phyloP scores from a whole-genome alignment of 2,329 filamentous ascomycete species.

The Pseudomassariella vexata region DNA sequence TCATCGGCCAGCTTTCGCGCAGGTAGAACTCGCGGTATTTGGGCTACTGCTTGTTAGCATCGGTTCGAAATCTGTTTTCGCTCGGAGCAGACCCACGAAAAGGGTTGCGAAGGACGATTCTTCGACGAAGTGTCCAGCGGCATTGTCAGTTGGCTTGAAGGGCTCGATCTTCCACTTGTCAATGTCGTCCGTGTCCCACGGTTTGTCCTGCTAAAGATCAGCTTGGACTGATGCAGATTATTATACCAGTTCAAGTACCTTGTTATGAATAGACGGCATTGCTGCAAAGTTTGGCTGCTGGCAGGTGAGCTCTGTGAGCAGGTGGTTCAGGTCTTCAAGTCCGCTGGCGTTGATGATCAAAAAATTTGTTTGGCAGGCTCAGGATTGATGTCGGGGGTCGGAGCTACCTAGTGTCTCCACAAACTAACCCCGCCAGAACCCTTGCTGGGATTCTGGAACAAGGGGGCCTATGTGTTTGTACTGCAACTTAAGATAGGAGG shows the following conservation, averaged over 20 bases:
- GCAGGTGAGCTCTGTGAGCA: neutral
- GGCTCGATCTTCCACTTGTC: conserved; percentile 81
- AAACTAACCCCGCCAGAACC: too few species aligned
- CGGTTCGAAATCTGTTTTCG: conserved; percentile 5
- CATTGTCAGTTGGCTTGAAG: conserved; percentile 63
- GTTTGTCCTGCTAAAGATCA: conserved; percentile 83
- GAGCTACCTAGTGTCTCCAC: too few species aligned
- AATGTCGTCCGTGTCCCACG: conserved; percentile 94
- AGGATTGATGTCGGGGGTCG: too few species aligned
- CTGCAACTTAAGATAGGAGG: too few species aligned
- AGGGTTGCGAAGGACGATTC: conserved; percentile 73
- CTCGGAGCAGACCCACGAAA: conserved; percentile 2
- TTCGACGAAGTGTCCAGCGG: conserved; percentile 79
- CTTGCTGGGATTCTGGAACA: too few species aligned
- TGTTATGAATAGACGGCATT: conserved; percentile 8
- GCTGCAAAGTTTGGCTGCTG: neutral
- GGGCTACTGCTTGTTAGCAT: conserved; percentile 64
- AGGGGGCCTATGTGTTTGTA: too few species aligned
- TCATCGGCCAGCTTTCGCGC: conserved; percentile 79
- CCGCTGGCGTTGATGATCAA: too few species aligned
- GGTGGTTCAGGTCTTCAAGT: too few species aligned
- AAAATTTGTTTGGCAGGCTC: too few species aligned
- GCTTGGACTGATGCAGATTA: conserved; percentile 60
- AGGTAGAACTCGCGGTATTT: conserved; percentile 96
- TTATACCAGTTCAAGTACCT: too few species aligned